Evolutionary conservation across 495 filamentous ascomycete genomes (phyloP).

Genomic region (Xylaria flabelliformis): DNA sequence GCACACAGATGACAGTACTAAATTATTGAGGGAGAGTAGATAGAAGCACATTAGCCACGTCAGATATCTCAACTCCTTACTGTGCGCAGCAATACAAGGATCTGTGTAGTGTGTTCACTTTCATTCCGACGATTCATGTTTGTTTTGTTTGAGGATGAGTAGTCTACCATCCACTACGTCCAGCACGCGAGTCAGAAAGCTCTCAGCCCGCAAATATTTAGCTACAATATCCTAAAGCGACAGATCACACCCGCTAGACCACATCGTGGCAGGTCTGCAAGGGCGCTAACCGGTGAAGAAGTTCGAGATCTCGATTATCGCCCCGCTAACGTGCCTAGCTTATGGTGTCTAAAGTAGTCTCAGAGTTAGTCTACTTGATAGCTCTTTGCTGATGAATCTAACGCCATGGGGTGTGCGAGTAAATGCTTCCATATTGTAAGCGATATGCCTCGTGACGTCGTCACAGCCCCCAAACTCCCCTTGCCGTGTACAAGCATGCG

Average conservation of each 20-base stretch:
- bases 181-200: constrained; percentile 14
- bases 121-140: constrained; percentile 14
- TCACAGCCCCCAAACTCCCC: background rate
- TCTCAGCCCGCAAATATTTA: background rate
- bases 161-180: background rate
- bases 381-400: background rate
- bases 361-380: background rate
- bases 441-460: background rate
- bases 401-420: constrained; percentile 8
- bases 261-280: constrained; percentile 22
- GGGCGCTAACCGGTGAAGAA: constrained; percentile 26
- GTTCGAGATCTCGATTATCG: constrained; percentile 29
- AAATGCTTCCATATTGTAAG: background rate
- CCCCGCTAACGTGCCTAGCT: constrained; percentile 18
- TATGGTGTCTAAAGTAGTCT: constrained; percentile 4
- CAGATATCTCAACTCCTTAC: background rate
- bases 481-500: background rate
- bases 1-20: background rate
- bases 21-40: background rate
- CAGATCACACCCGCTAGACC: constrained; percentile 19
- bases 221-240: background rate
- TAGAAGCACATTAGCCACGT: background rate
- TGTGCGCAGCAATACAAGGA: background rate
- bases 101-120: background rate
- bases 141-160: background rate